Evolutionary conservation across 78 protist species (phyloP).

Genomic region (Dictyostelium discoideum): DNA sequence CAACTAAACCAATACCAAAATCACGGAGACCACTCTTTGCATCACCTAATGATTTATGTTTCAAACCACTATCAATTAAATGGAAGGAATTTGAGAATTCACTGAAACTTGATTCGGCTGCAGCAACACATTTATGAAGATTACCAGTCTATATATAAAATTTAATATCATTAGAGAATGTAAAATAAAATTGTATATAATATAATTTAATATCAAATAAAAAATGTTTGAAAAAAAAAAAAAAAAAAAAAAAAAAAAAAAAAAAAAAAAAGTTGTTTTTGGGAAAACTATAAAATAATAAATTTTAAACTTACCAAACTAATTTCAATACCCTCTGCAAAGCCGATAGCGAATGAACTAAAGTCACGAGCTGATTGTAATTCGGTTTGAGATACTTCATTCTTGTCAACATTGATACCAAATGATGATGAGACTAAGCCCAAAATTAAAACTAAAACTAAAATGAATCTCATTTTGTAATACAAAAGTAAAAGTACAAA

Average conservation of each 20-base stretch:
- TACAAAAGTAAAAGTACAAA: neutral
- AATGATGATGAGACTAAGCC: neutral
- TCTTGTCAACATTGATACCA: too few species aligned
- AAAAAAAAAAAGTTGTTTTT: too few species aligned
- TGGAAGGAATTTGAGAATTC: neutral
- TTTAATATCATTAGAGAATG: neutral
- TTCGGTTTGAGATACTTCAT: neutral
- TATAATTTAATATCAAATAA: neutral
- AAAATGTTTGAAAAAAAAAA: neutral
- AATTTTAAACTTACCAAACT: neutral
- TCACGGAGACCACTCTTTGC: conserved; percentile 10
- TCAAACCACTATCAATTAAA: conserved; percentile 1
- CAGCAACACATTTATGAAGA: conserved; percentile 3
- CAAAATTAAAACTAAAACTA: neutral
- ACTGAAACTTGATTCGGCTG: neutral
- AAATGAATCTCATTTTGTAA: neutral
- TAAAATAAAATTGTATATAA: neutral
- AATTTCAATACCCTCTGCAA: conserved; percentile 56
- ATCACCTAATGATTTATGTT: neutral
- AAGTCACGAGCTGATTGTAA: conserved; percentile 28
- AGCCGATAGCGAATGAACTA: too few species aligned
- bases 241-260: neutral
- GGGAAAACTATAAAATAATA: neutral
- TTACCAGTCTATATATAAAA: neutral
- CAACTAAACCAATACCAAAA: conserved; percentile 29